Evolutionary conservation across 225 moss, liverwort and hornwort species (phyloP).

Genomic region (Rhytidiadelphus loreus): DNA sequence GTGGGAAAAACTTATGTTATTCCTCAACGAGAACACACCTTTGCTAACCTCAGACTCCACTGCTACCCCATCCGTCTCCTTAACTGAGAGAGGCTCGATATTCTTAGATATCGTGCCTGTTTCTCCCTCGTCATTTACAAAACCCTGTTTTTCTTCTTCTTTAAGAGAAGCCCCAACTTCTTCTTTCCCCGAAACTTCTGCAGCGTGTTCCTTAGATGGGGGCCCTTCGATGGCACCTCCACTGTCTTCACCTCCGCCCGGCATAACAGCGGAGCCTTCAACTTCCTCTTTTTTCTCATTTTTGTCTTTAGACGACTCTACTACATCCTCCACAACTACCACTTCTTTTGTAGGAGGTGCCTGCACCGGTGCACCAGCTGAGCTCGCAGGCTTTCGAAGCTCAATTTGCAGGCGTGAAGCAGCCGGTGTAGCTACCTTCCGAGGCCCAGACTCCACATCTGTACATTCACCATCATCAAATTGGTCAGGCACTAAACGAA

Average conservation of each 20-base stretch:
- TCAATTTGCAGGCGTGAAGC: constrained; percentile 87
- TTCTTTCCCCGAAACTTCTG: constrained; percentile 43
- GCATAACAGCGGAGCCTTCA: constrained; percentile 46
- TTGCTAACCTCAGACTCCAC: constrained; percentile 99
- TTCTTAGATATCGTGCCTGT: constrained; percentile 92
- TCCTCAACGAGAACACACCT: constrained; percentile 99
- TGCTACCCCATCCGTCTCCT: constrained; percentile 99
- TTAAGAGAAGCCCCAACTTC: constrained; percentile 53
- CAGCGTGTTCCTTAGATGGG: constrained; percentile 63
- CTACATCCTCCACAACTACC: constrained; percentile 39
- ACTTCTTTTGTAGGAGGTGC: constrained; percentile 29
- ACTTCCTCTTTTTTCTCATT: constrained; percentile 45
- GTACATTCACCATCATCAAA: background rate
- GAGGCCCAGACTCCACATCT: constrained; percentile 73
- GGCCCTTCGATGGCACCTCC: constrained; percentile 87
- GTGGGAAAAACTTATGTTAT: constrained; percentile 73
- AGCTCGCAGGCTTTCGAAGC: constrained; percentile 72
- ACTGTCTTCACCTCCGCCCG: constrained; percentile 62
- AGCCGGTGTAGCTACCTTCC: constrained; percentile 63
- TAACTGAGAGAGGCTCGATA: constrained; percentile 97
- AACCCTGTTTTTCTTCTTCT: constrained; percentile 72
- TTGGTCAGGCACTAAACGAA: background rate
- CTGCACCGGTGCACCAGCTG: constrained; percentile 43
- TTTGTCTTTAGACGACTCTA: constrained; percentile 59
- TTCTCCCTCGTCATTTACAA: constrained; percentile 97